A percentile compares a stretch with the other conserved stretches of the same genome.
Conservation (phyloP, 176 grass and related monocot genomes). For the Carex scoparia region DNA sequence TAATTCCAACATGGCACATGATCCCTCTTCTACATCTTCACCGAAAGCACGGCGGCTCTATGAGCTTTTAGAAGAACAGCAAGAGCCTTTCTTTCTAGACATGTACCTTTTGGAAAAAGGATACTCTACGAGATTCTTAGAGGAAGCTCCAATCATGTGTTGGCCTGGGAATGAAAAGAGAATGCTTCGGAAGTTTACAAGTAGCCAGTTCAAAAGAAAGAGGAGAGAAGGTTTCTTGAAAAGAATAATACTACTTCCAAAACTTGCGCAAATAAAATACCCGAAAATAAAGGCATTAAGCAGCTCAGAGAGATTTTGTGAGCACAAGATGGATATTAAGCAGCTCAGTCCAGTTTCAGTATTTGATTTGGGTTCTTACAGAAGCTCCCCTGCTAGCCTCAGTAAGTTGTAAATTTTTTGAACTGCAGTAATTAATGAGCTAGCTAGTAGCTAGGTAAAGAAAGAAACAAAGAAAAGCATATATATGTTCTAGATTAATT, state of each 20-base stretch:
- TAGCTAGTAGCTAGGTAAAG: no score
- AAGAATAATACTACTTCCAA: constrained; percentile 43
- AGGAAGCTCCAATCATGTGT: constrained; percentile 46
- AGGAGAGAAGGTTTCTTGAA: constrained; percentile 28
- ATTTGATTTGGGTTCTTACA: constrained; percentile 51
- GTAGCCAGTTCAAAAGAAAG: constrained; percentile 15
- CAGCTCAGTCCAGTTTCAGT: constrained; percentile 80
- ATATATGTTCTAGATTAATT: not conserved
- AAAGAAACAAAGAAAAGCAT: not conserved
- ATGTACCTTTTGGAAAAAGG: constrained; percentile 82
- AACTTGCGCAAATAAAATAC: constrained; percentile 40
- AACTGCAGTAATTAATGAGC: no score
- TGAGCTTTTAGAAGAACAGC: constrained; percentile 77
- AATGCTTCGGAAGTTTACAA: constrained; percentile 38
- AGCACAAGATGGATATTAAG: constrained; percentile 38
- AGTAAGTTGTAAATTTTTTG: not conserved
- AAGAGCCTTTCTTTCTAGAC: constrained; percentile 82
- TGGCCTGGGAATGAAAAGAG: constrained; percentile 46
- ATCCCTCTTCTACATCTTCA: constrained; percentile 34
- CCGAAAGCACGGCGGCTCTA: constrained; percentile 44
- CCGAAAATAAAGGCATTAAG: not conserved
- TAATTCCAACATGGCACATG: constrained; percentile 27
- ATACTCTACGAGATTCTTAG: constrained; percentile 38
- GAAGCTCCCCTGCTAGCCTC: constrained; percentile 33
- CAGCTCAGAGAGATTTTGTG: not conserved